These are phyloP conservation scores for Lasiodiplodia hormozganensis DNA, from an alignment of 2,329 filamentous ascomycete genomes.

Conservation along the genomic window DNA sequence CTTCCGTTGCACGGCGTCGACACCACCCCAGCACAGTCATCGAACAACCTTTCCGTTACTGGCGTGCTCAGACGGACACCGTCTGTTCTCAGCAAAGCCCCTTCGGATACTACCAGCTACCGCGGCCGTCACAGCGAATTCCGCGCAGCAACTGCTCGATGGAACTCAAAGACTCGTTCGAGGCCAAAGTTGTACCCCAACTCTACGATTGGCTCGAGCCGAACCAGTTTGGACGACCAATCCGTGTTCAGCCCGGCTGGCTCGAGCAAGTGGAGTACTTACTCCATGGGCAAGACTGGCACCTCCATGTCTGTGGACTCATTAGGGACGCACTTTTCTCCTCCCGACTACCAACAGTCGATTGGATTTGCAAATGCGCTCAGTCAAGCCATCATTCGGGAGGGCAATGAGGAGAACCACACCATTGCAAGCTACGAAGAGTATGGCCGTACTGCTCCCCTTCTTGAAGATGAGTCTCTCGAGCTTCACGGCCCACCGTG, in stretches of 20 bases:
- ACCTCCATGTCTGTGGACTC: conserved; percentile 93
- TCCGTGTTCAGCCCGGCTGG: conserved; percentile 90
- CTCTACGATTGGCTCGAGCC: conserved; percentile 85
- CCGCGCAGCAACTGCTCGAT: conserved; percentile 70
- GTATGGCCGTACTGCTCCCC: conserved; percentile 64
- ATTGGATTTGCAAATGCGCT: conserved; percentile 97
- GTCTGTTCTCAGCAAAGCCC: conserved; percentile 90
- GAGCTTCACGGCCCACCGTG: conserved; percentile 94
- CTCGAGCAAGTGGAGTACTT: conserved; percentile 95
- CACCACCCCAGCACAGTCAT: conserved; percentile 54
- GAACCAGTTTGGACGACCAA: conserved; percentile 91
- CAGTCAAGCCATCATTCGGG: conserved; percentile 94
- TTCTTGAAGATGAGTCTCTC: conserved; percentile 91
- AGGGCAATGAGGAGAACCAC: conserved; percentile 80
- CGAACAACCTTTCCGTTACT: conserved; percentile 69
- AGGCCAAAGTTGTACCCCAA: conserved; percentile 76
- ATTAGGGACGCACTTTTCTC: conserved; percentile 76
- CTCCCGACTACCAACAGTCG: conserved; percentile 89
- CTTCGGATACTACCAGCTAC: conserved; percentile 78
- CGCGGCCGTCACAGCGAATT: conserved; percentile 75
- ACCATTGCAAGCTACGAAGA: conserved; percentile 63
- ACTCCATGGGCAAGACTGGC: conserved; percentile 88
- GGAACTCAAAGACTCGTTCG: conserved; percentile 86
- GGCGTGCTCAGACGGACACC: conserved; percentile 83
- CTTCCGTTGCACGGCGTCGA: conserved; percentile 80